Base-by-base conservation (phyloP, 129 eudicot species). In the Rutidosis leptorrhynchoides region DNA sequence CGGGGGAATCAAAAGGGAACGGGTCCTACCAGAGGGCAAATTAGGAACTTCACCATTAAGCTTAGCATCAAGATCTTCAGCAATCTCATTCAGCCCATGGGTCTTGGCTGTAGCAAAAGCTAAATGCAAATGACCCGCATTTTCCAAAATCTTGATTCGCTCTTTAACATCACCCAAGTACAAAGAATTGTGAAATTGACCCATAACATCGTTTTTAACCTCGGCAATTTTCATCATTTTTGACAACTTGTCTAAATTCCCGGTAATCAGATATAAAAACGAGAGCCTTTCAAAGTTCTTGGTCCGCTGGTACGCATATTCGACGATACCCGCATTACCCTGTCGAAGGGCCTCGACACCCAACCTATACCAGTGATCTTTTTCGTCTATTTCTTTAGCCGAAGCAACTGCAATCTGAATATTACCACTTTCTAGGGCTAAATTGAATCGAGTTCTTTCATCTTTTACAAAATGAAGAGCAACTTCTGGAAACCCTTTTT, bases 301-400 rank as follows among this genome's bases (percentile, higher is more conserved):
- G 6, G 90, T 84, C 65, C 74, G 75, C 75, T 84, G 90, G 25
- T 84, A 84, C 2, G 86, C 84, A 65, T 84, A 81, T 42, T 84
- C 90, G 11, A 84, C 90, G 29, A 84, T 84, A 6, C 86, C 90
- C 3, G 90, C 67, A 81, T 84, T 84, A 45, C 90, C 90, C 81
- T 84, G 90, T 10, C 90, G 84, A 64, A 84, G 84, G 63, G 90
- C 86, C 52, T 84, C 90, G 10, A 84, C 90, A 14, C 90, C 90
- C 43, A 84, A 64, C 75, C 69, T 84, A 55, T 84, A 84, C 90
- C 90, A 84, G 49, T 84, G 84, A 62, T 84, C 90, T 61, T 84
- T 84, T 75, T 84, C 86, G 30, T 84, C 90, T 11, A 81, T 81
- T 48, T 81, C 83, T 30, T 84, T 84, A 23, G 90, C 90, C 14